phyloP scores from a whole-genome alignment of 2,329 filamentous ascomycete genomes.

The Cadophora sp. region DNA sequence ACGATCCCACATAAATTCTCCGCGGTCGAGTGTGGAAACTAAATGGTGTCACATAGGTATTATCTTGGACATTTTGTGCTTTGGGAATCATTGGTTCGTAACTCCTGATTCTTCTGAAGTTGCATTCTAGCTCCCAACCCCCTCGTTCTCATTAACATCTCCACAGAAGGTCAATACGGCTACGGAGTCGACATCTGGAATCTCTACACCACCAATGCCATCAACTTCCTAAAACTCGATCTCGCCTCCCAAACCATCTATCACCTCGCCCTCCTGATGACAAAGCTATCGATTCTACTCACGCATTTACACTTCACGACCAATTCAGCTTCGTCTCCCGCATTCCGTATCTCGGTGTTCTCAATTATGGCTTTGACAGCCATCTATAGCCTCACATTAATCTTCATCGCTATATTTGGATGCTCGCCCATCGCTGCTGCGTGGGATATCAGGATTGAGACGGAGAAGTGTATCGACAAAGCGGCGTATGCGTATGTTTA shows the following conservation, averaged over 20 bases:
- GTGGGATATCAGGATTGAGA: constrained; percentile 1
- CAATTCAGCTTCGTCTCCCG: neutral
- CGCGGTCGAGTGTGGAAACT: neutral
- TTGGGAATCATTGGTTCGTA: constrained; percentile 6
- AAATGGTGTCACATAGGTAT: neutral
- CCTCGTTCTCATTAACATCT: neutral
- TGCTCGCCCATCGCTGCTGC: neutral
- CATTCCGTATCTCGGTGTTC: neutral
- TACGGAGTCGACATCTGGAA: constrained; percentile 14
- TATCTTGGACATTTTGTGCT: neutral
- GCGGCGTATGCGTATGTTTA: neutral
- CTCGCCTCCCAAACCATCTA: neutral
- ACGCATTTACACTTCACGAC: neutral
- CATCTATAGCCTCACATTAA: neutral
- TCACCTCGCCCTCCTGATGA: neutral
- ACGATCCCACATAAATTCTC: neutral
- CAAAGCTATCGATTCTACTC: neutral
- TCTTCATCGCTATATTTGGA: neutral
- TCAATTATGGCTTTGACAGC: neutral
- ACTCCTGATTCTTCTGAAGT: no score
- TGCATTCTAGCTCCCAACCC: no score
- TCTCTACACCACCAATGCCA: neutral
- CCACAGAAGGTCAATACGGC: constrained; percentile 5
- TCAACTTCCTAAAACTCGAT: constrained; percentile 10
- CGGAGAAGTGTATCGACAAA: neutral